Base-by-base conservation (phyloP, 2,329 filamentous ascomycete genomes). In the Myriosclerotinia scirpicola region DNA sequence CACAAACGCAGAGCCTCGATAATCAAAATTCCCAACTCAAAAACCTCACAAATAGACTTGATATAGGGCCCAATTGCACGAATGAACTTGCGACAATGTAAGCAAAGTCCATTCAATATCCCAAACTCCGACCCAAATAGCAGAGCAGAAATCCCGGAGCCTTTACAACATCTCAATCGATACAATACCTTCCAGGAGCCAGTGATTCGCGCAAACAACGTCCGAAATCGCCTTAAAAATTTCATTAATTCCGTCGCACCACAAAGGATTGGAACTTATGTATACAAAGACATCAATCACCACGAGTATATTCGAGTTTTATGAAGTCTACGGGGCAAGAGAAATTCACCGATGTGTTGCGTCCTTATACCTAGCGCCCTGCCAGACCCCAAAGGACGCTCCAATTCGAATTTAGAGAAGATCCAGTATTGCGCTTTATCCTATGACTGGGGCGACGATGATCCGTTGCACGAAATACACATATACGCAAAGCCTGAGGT, bases 261-360 rank as follows among this genome's bases (percentile, higher is more conserved):
- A 6, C 42, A n/a, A 55, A n/a, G 6, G 5, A 11, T 20, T 26
- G 61, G 61, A 44, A 54, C 61, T 22, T 67, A 69, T 42, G 38
- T 34, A 34, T 62, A 67, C 26, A 50, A 56, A 9, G 20, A 52
- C 12, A 66, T 69, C 26, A 64, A 68, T 30, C 30, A 53, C 15
- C n/a, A 68, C 3, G 50, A 70, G 36, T 55, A 71, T 3, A 67
- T 71, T 26, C 70, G 66, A 14, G 54, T 70, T n/a, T 63, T 70
- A 15, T 59, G 36, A 44, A 68, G 68, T 20, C 15, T 61, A 1
- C 59, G 50, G 3, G 70, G 67, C 2, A 52, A 48, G 11, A 15
- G n/a, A 9, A 12, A 60, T 6, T 44, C 48, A 5, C 42, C 36
- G 7, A 50, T 70, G 7, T n/a, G 36, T 30, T 70, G 68, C 48